phyloP scores from a whole-genome alignment of 2,329 filamentous ascomycete genomes.

The Scopulariopsis brevicaulis region DNA sequence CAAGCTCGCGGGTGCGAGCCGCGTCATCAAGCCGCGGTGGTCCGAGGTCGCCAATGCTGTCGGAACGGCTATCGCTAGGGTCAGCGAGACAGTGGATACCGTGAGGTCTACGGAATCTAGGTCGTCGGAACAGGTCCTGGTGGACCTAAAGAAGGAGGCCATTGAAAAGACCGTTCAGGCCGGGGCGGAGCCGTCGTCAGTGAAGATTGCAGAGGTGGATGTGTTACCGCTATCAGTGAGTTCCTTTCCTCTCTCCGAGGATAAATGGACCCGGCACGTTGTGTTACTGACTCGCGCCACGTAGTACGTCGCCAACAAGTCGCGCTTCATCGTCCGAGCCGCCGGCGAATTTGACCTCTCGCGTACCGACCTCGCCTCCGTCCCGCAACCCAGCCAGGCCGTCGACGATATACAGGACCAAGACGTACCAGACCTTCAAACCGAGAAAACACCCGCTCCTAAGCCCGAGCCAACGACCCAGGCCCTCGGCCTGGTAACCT shows the following conservation, averaged over 20 bases:
- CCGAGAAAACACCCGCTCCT: not conserved
- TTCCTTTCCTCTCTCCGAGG: not conserved
- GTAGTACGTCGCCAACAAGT: constrained; percentile 36
- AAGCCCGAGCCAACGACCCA: constrained; percentile 7
- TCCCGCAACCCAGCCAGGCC: not conserved
- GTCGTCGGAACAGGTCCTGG: constrained; percentile 23
- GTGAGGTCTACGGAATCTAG: constrained; percentile 34
- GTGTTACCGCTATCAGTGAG: constrained; percentile 30
- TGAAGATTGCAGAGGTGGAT: constrained; percentile 39
- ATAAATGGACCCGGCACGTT: no score
- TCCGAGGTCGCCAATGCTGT: constrained; percentile 54
- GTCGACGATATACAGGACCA: not conserved
- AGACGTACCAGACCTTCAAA: constrained; percentile 5
- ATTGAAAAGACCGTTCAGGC: constrained; percentile 7
- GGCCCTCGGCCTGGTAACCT: constrained; percentile 24
- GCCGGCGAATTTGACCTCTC: constrained; percentile 39
- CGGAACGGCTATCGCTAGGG: constrained; percentile 49
- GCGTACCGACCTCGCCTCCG: constrained; percentile 14
- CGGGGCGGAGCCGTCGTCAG: constrained; percentile 30
- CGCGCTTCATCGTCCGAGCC: constrained; percentile 44
- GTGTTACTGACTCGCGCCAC: constrained; percentile 5
- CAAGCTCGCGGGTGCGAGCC: constrained; percentile 41
- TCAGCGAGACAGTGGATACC: constrained; percentile 41
- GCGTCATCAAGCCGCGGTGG: constrained; percentile 43
- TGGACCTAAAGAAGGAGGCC: constrained; percentile 27